These are phyloP conservation scores for Hymenotorrendiella dingleyae DNA, from an alignment of 2,329 filamentous ascomycete species.

Conservation along the genomic window DNA sequence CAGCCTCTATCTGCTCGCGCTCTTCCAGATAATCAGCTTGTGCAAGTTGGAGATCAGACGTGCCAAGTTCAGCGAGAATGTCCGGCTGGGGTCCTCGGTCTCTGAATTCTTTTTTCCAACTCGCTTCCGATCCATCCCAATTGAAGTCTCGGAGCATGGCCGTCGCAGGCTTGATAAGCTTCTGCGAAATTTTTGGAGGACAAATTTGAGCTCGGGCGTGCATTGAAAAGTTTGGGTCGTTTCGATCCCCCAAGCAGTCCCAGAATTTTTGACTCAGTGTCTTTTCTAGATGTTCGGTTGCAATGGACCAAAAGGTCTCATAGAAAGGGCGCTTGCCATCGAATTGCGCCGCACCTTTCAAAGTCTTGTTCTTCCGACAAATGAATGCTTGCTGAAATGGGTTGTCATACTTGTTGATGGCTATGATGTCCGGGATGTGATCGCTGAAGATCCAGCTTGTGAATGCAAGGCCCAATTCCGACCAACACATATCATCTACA, in stretches of 20 bases:
- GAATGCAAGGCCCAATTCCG: slow-evolving; percentile 22
- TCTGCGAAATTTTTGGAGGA: not conserved
- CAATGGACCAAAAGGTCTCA: slow-evolving; percentile 3
- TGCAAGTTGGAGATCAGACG: not conserved
- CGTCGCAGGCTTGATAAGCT: not conserved
- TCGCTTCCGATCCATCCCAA: not conserved
- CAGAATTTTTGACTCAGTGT: slow-evolving; percentile 5
- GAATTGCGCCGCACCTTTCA: not conserved
- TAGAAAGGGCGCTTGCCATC: slow-evolving; percentile 1
- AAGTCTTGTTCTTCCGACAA: slow-evolving; percentile 3
- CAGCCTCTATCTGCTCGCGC: not conserved
- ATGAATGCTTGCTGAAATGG: slow-evolving; percentile 2
- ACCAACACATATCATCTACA: slow-evolving; percentile 12
- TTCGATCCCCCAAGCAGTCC: not conserved
- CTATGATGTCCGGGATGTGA: slow-evolving; percentile 14
- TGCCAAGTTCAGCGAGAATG: not conserved
- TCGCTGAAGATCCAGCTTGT: slow-evolving; percentile 21
- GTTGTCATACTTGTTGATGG: not conserved
- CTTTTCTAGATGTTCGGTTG: slow-evolving; percentile 2
- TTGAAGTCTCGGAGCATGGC: slow-evolving; percentile 3
- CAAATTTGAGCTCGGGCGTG: not conserved
- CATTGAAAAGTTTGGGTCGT: not conserved
- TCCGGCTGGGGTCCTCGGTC: slow-evolving; percentile 4
- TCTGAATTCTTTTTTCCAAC: not conserved
- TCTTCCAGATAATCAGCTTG: not conserved